Percentiles rank a stretch among this genome's conserved stretches.
phyloP scores from a whole-genome alignment of 1,284 basidiomycete genomes.

The Trichosporon inkin region DNA sequence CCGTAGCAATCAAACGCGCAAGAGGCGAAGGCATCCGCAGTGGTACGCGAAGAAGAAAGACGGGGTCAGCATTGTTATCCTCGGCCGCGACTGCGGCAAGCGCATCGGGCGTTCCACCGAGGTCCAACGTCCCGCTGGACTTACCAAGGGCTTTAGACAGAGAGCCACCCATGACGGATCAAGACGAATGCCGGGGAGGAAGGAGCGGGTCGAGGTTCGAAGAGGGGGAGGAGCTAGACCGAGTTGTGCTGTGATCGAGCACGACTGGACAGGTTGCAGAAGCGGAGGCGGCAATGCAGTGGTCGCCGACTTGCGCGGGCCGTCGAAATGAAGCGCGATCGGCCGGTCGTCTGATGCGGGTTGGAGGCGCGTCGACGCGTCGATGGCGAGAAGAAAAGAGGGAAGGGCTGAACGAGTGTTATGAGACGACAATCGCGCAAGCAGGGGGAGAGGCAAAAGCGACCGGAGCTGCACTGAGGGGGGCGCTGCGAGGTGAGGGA shows the following conservation, averaged over 20 bases:
- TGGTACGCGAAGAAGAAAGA: background rate
- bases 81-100: background rate
- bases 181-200: background rate
- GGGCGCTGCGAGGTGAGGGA: background rate
- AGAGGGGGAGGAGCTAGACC: background rate
- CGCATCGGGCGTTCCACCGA: background rate
- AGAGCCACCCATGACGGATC: slow-evolving; percentile 52
- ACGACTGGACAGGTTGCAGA: background rate
- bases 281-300: background rate
- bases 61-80: slow-evolving; percentile 11
- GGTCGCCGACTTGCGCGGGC: slow-evolving; percentile 1
- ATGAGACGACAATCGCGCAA: slow-evolving; percentile 9
- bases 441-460: background rate
- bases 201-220: background rate
- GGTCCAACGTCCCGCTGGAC: slow-evolving; percentile 13
- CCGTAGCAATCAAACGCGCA: background rate
- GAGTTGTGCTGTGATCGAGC: background rate
- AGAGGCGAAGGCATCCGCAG: background rate
- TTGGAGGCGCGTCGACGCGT: background rate
- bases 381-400: background rate
- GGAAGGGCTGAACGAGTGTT: slow-evolving; percentile 6
- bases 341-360: background rate
- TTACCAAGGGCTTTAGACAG: slow-evolving; percentile 50
- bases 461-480: background rate
- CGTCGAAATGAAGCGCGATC: slow-evolving; percentile 4